Base-by-base conservation (phyloP, 306 rosid species). In the Sophora flavescens region DNA sequence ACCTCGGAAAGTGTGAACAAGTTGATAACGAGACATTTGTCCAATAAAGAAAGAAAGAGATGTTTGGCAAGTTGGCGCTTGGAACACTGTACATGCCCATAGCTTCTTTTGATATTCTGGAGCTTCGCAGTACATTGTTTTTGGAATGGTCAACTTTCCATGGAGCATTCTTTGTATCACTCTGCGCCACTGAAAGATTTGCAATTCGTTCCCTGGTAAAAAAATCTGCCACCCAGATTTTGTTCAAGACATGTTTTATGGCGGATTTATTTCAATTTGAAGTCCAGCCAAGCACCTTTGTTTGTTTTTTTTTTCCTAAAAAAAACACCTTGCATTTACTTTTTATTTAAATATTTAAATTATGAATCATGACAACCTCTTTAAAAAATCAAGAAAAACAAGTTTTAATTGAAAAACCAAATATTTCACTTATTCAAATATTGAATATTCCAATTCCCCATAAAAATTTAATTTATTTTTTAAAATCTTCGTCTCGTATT, bases 21-120 rank as follows among this genome's bases (percentile, higher is more conserved):
- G 83, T 87, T 81, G 88, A 78, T 64, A 70, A 67, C 9, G 33
- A 47, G 85, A 77, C 79, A 57, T 80, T 72, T 81, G 89, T 77
- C 84, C 78, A 88, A 86, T 79, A 26, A 79, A 54, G 69, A 83
- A 81, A 71, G 58, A 72, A 30, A 18, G 28, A 36, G 26, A 8
- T 80, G 32, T 6, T 68, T 67, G 85, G 83, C 83, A 74, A 80
- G 67, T 72, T 53, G 73, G 71, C 17, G 39, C 42, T n/a, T 78
- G 39, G 74, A 67, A 59, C 74, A 53, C 52, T 76, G 84, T 59
- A 60, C 64, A 60, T 74, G 59, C 52, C 74, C 64, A 65, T 28
- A 33, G 63, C 64, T 47, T 67, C 42, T 7, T 62, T 28, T 36
- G 50, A 51, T 44, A 28, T 67, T 59, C 62, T 14, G 12, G 64